These are phyloP conservation scores for Coniochaeta prunicola DNA, from an alignment of 2,329 filamentous ascomycete genomes.

Conservation along the genomic window DNA sequence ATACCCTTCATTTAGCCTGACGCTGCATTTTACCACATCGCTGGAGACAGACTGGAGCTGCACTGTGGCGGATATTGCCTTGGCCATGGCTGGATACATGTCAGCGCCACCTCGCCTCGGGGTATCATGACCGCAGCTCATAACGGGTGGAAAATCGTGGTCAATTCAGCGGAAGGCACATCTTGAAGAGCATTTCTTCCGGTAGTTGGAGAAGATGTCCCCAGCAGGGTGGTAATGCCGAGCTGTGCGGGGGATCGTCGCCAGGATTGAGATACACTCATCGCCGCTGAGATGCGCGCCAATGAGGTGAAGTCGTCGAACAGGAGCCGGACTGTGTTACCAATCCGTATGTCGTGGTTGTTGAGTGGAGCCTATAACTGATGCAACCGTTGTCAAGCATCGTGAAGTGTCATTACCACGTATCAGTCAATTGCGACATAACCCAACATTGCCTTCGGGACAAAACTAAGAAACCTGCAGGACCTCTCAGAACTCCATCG, in stretches of 20 bases:
- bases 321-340: too few species aligned
- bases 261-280: neutral
- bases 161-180: neutral
- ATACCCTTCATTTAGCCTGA: neutral
- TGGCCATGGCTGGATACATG: neutral
- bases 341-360: neutral
- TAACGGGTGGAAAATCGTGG: neutral
- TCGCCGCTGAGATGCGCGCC: neutral
- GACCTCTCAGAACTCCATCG: constrained; percentile 43
- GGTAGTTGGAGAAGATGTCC: neutral
- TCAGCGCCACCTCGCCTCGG: neutral
- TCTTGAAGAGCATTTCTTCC: neutral
- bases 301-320: neutral
- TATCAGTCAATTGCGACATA: neutral
- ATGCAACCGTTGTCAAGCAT: neutral
- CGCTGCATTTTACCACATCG: neutral
- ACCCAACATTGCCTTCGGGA: neutral
- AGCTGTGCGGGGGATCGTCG: neutral
- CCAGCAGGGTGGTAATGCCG: neutral
- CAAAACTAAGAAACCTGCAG: neutral
- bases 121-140: neutral
- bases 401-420: neutral
- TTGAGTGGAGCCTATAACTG: neutral
- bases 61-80: neutral
- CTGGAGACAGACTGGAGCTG: neutral